Conservation (phyloP, 768 basidiomycete species). For the Suillus plorans region DNA sequence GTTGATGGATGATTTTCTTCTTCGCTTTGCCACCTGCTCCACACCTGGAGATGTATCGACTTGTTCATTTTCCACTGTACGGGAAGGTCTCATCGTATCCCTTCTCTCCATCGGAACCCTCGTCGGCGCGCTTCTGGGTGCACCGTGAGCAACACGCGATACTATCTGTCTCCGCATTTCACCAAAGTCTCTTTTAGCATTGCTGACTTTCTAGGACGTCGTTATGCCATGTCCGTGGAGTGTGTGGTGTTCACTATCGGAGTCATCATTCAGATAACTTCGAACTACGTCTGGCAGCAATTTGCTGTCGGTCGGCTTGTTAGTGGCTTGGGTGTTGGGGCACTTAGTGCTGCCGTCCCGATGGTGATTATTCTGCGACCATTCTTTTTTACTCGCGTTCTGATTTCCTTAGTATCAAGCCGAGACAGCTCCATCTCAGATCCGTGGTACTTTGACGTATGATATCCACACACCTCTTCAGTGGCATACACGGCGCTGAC, state of each 20-base stretch:
- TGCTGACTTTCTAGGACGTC: slow-evolving; percentile 65
- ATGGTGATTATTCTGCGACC: slow-evolving; percentile 38
- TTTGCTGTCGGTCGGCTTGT: slow-evolving; percentile 65
- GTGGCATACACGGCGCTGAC: slow-evolving; percentile 4
- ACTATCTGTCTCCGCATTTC: not conserved
- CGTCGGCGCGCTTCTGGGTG: slow-evolving; percentile 59
- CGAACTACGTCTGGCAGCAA: slow-evolving; percentile 60
- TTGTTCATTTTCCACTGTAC: slow-evolving; percentile 55
- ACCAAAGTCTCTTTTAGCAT: slow-evolving; percentile 33
- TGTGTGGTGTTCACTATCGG: slow-evolving; percentile 59
- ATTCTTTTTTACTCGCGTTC: slow-evolving; percentile 1
- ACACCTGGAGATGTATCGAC: slow-evolving; percentile 37
- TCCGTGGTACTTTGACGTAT: slow-evolving; percentile 63
- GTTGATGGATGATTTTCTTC: slow-evolving; percentile 66
- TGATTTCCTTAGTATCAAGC: slow-evolving; percentile 53
- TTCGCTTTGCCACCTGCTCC: slow-evolving; percentile 58
- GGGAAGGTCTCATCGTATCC: slow-evolving; percentile 68
- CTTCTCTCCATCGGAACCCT: slow-evolving; percentile 72
- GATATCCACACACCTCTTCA: not conserved
- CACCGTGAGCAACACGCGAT: slow-evolving; percentile 44
- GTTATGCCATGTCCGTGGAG: slow-evolving; percentile 64
- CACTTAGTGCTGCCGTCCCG: slow-evolving; percentile 64
- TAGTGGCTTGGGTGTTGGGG: slow-evolving; percentile 68
- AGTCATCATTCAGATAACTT: slow-evolving; percentile 56
- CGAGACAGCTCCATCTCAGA: slow-evolving; percentile 69